Percentiles rank a stretch among this genome's conserved stretches.
These are phyloP conservation scores for Malania oleifera DNA, from an alignment of 164 flowering plant species.

Conservation along the genomic window DNA sequence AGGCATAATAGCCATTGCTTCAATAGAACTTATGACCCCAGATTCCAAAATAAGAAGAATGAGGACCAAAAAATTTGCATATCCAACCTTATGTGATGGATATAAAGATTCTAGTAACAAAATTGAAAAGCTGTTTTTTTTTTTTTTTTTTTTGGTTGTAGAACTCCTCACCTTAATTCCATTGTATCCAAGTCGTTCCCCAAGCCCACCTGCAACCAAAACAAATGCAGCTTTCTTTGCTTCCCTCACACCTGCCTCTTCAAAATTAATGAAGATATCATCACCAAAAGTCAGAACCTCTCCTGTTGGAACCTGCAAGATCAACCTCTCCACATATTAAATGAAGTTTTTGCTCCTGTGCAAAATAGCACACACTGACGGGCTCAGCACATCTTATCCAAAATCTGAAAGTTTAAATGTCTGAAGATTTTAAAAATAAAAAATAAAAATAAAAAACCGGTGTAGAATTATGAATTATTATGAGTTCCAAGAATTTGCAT, in stretches of 20 bases:
- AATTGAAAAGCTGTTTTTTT: not conserved
- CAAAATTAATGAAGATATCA: conserved; percentile 61
- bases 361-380: not conserved
- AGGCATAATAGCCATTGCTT: too few relatives aligned
- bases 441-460: not conserved
- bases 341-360: not conserved
- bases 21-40: too few relatives aligned
- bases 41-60: too few relatives aligned
- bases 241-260: conserved; percentile 75
- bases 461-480: too few relatives aligned
- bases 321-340: not conserved
- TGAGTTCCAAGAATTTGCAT: too few relatives aligned
- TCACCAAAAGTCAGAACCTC: conserved; percentile 74
- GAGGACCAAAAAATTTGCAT: too few relatives aligned
- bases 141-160: too few relatives aligned
- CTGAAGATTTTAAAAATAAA: not conserved
- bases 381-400: not conserved
- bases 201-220: conserved; percentile 99
- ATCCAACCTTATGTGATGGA: not conserved
- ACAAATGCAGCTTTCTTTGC: conserved; percentile 87
- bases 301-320: conserved; percentile 88
- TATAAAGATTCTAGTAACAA: not conserved
- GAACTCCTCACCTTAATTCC: conserved; percentile 78
- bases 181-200: conserved; percentile 97
- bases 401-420: not conserved